A percentile compares a stretch with the other conserved stretches of the same genome.
Evolutionary conservation across 2,329 filamentous ascomycete species (phyloP).

Genomic region (Cercospora citrullina): DNA sequence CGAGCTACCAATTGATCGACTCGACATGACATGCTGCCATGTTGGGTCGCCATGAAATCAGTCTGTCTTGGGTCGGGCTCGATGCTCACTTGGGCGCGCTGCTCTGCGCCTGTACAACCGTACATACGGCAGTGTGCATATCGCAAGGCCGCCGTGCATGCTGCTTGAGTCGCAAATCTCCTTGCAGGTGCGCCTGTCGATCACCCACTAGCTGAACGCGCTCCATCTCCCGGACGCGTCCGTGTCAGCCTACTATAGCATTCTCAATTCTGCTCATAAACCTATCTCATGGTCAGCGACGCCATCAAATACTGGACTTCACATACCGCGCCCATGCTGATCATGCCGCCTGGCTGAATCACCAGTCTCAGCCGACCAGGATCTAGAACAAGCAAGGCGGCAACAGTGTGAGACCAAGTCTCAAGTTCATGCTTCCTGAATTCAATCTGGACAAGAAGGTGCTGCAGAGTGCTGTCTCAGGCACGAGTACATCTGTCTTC

Average conservation of each 20-base stretch:
- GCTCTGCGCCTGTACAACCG: too few relatives aligned
- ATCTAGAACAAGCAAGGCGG: background rate
- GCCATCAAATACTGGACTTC: background rate
- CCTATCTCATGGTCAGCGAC: background rate
- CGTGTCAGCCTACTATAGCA: too few relatives aligned
- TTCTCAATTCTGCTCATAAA: too few relatives aligned
- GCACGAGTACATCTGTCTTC: background rate
- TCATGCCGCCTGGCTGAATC: background rate
- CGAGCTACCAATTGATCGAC: conserved; percentile 1
- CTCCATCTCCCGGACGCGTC: background rate
- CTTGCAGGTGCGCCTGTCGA: background rate
- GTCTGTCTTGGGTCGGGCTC: background rate
- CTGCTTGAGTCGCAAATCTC: background rate
- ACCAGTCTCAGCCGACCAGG: background rate
- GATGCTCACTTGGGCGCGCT: too few relatives aligned
- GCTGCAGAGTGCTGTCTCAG: background rate
- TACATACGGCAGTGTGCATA: too few relatives aligned
- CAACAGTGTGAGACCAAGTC: background rate
- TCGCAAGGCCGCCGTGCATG: background rate
- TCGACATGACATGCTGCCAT: background rate
- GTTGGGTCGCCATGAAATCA: background rate
- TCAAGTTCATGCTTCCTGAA: background rate
- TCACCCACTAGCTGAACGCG: background rate
- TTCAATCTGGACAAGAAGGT: background rate
- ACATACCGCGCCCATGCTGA: background rate